phyloP scores from a whole-genome alignment of 1,284 basidiomycete species.

The Naganishia cerealis region DNA sequence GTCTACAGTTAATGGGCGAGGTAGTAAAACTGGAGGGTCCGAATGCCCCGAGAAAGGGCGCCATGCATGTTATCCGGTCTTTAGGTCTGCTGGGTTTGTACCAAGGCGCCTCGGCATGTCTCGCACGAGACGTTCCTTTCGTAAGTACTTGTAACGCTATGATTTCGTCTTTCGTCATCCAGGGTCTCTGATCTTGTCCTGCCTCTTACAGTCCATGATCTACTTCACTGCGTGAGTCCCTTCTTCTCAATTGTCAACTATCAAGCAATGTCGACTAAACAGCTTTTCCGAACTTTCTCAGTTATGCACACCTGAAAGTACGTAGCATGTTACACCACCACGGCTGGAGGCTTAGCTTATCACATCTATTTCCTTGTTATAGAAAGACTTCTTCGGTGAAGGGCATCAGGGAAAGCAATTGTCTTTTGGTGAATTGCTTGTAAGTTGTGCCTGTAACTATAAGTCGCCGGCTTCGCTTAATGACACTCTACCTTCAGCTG shows the following conservation, averaged over 20 bases:
- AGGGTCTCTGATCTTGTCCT: not conserved
- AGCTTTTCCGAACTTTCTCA: slow-evolving; percentile 20
- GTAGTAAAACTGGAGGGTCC: slow-evolving; percentile 71
- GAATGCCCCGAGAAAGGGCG: slow-evolving; percentile 75
- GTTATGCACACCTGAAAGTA: slow-evolving; percentile 53
- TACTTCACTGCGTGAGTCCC: slow-evolving; percentile 56
- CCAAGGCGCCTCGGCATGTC: slow-evolving; percentile 81
- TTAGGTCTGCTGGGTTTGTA: slow-evolving; percentile 90
- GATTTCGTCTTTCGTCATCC: slow-evolving; percentile 31
- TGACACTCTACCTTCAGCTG: slow-evolving; percentile 5
- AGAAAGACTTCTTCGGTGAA: slow-evolving; percentile 91
- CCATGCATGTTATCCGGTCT: slow-evolving; percentile 87
- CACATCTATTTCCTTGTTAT: slow-evolving; percentile 75
- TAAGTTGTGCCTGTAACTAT: slow-evolving; percentile 61
- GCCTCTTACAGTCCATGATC: slow-evolving; percentile 50
- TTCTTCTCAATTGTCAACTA: not conserved
- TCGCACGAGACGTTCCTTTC: slow-evolving; percentile 73
- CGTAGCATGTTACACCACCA: slow-evolving; percentile 18
- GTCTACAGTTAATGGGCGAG: slow-evolving; percentile 94
- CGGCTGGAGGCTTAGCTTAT: slow-evolving; percentile 50
- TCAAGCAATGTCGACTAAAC: not conserved
- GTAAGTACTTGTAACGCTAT: slow-evolving; percentile 36
- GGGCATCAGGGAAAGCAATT: slow-evolving; percentile 93
- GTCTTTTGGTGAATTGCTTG: slow-evolving; percentile 84
- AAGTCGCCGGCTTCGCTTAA: not conserved